These are phyloP conservation scores for Rhizophagus clarus DNA, from an alignment of 192 early-diverging fungal species.

Conservation along the genomic window DNA sequence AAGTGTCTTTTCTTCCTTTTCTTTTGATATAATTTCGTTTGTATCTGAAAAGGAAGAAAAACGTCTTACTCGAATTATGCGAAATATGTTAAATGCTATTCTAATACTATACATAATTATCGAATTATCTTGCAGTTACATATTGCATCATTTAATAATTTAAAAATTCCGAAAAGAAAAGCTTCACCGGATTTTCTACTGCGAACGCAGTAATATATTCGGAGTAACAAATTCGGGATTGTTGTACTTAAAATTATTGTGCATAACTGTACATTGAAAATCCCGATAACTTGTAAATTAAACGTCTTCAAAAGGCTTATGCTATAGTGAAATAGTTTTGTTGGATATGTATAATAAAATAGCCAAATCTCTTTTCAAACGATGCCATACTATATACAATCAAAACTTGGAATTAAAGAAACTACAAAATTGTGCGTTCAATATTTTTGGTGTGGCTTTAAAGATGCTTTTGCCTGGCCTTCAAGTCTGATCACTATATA, in stretches of 20 bases:
- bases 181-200: too few relatives aligned
- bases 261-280: too few relatives aligned
- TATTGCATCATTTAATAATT: too few relatives aligned
- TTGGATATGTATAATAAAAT: too few relatives aligned
- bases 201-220: too few relatives aligned
- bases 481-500: slow-evolving; percentile 50
- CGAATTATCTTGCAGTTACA: background rate
- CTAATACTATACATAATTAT: background rate
- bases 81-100: background rate
- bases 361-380: background rate
- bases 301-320: too few relatives aligned
- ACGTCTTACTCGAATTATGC: background rate
- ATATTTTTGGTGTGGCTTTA: slow-evolving; percentile 26
- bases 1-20: background rate
- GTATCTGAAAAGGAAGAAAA: background rate
- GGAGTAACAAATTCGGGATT: too few relatives aligned
- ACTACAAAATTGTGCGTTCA: slow-evolving; percentile 7
- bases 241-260: too few relatives aligned
- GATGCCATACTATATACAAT: background rate
- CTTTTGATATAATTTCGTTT: background rate
- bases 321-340: too few relatives aligned
- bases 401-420: slow-evolving; percentile 16
- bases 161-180: too few relatives aligned
- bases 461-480: slow-evolving; percentile 50
- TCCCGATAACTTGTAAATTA: too few relatives aligned